Evolutionary conservation across 495 filamentous ascomycete genomes (phyloP), one percentile per base, ranked within the genome.

Genomic region (Xanthoparmelia taractica): DNA sequence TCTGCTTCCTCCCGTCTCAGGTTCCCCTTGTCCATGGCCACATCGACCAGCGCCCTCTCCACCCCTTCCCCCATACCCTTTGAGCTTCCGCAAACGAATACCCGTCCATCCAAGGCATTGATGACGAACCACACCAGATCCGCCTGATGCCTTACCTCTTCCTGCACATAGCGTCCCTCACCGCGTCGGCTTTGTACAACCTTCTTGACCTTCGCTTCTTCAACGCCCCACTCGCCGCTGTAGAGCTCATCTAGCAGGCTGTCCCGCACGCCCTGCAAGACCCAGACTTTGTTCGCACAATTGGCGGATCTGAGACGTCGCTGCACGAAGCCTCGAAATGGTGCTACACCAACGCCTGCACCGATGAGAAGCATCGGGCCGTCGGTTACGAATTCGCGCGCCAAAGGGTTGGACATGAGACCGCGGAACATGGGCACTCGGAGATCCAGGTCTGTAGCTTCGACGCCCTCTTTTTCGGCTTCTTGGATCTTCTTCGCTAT

Each of bases 221-320:
- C 86, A 11, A 94, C 90, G 64, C 94, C 94, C 86, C 95, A 96
- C 72, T 98, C 94, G 64, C 94, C 94, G 47, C 85, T 88, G 77
- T 98, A 98, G 17, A 98, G 80, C 77, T 98, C 94, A 68, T 98
- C 94, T 33, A 97, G 82, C 2, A 92, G 79, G 17, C 88, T 89
- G 74, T 98, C 94, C 4, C 94, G 88, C 36, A 97, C 83, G n/a
- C 94, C 94, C 75, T 98, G 94, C 48, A 98, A 84, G 57, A 98
- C 93, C 94, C 94, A 98, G 68, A 97, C 94, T 76, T 98, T 98
- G 78, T 97, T 98, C 56, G 91, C 92, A 73, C 94, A 97, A 76
- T 95, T 98, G 63, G 95, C 94, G 58, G 90, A 96, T 79, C 90
- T 89, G 59, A 98, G 82, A 17, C 94, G 87, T 61, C 93, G 89